Percentiles rank a stretch among this genome's conserved stretches.
Conservation (phyloP, 768 basidiomycete genomes). For the Tylopilus subfusipes region DNA sequence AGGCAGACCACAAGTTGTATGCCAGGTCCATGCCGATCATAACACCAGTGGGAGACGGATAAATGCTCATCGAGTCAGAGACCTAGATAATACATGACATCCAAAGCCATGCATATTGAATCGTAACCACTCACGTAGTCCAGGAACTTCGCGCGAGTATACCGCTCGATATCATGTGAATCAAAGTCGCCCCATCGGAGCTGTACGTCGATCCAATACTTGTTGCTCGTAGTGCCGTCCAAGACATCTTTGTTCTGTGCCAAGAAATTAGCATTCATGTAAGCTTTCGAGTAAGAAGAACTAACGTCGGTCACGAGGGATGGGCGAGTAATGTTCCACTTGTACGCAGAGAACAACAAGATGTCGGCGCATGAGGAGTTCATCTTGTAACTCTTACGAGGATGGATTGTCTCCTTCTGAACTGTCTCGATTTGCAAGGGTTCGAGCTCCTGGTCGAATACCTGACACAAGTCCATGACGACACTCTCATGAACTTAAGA, state of each 20-base stretch:
- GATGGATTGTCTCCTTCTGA: constrained; percentile 99
- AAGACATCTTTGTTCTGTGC: constrained; percentile 84
- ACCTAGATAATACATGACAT: constrained; percentile 43
- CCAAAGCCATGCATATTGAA: background rate
- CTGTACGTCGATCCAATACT: constrained; percentile 98
- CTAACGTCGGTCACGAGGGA: constrained; percentile 90
- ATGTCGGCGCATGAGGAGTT: constrained; percentile 99
- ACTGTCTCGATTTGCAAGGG: constrained; percentile 98
- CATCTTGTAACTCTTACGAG: constrained; percentile 99
- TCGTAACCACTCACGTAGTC: constrained; percentile 68
- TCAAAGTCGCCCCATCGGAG: constrained; percentile 98
- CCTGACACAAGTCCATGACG: constrained; percentile 96
- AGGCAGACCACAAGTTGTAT: constrained; percentile 98
- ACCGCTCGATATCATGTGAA: constrained; percentile 97
- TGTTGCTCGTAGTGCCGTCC: constrained; percentile 97
- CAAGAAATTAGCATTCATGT: constrained; percentile 8
- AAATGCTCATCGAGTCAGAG: constrained; percentile 97
- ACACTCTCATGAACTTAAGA: constrained; percentile 80
- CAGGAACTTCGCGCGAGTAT: constrained; percentile 97
- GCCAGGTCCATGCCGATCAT: constrained; percentile 99
- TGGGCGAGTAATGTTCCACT: constrained; percentile 98
- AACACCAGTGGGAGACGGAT: constrained; percentile 97
- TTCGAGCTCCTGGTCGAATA: constrained; percentile 98
- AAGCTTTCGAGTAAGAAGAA: constrained; percentile 1
- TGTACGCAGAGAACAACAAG: constrained; percentile 92